Evolutionary conservation across 2,329 filamentous ascomycete species (phyloP), one percentile per base, ranked within the genome.

Genomic region (Curvularia sp.): DNA sequence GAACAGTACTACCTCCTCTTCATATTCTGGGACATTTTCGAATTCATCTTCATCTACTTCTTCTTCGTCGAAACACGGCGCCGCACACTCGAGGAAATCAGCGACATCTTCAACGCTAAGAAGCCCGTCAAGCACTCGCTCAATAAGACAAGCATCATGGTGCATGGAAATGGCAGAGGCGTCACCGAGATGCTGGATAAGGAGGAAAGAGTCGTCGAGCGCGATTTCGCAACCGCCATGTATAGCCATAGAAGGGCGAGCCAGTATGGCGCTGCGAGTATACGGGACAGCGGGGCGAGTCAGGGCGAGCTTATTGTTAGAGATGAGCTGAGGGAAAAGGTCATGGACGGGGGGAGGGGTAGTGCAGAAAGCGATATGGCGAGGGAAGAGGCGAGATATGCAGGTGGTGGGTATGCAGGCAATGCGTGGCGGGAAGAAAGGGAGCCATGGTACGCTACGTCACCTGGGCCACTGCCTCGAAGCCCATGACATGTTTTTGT

Each of bases 61-160:
- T 74, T 75, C 53, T 76, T 76, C 56, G 75, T 76, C 47, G 71
- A 76, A 55, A 74, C 73, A 51, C 75, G 77, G 46, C 68, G 76
- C 33, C 71, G 76, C 60, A 82, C 78, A 10, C 73, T 82, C 22
- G 81, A 83, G 63, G 81, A 82, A 66, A 68, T 83, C 12, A 75
- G 77, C 20, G 72, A 74, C 24, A 79, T 82, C 53, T 82, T 83
- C 61, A 72, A 72, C 42, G 72, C 73, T 0, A 68, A 64, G 47
- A 75, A 77, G 28, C 79, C 79, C 0, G 78, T 81, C 18, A 77
- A 78, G 64, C 68, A 74, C 6, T 69, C 64, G 9, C 55, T 77
- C 18, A 63, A 56, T 28, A 71, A 68, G 59, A 76, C 69, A 12
- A 62, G 66, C 22, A 73, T 75, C 53, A 65, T 73, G 22, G 62